Evolutionary conservation across 352 stramenopile species (phyloP).

Genomic region (Phytophthora vignae): DNA sequence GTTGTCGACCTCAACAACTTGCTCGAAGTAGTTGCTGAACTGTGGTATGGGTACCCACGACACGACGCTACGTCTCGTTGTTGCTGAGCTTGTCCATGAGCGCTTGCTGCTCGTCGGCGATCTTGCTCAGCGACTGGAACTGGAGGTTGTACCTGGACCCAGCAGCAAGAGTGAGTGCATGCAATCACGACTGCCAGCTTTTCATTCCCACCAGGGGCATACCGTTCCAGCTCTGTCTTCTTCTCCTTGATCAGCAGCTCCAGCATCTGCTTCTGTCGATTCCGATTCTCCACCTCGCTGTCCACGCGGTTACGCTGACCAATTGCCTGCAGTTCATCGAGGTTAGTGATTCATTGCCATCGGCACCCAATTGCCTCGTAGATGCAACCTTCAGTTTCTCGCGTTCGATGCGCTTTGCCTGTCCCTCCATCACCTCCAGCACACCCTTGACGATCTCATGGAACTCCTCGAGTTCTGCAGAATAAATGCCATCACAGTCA

Average conservation of each 20-base stretch:
- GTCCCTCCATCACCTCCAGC: slow-evolving; percentile 80
- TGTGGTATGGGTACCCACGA: background rate
- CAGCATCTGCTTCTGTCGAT: slow-evolving; percentile 82
- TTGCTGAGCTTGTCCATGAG: slow-evolving; percentile 91
- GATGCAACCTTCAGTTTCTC: slow-evolving; percentile 78
- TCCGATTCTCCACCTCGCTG: slow-evolving; percentile 84
- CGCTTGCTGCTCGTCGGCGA: slow-evolving; percentile 81
- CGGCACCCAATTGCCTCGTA: background rate
- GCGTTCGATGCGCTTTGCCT: slow-evolving; percentile 80
- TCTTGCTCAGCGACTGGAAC: slow-evolving; percentile 79
- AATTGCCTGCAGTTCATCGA: slow-evolving; percentile 59
- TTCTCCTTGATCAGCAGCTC: slow-evolving; percentile 87
- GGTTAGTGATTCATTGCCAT: background rate
- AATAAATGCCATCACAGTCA: slow-evolving; percentile 1
- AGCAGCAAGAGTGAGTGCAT: slow-evolving; percentile 10
- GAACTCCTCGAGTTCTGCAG: slow-evolving; percentile 81
- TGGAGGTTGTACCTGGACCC: slow-evolving; percentile 76
- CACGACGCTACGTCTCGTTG: slow-evolving; percentile 74
- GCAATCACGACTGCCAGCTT: background rate
- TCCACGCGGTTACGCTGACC: slow-evolving; percentile 84
- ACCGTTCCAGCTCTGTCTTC: slow-evolving; percentile 83
- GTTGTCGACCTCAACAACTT: background rate
- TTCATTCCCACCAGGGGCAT: background rate
- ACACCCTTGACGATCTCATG: slow-evolving; percentile 85
- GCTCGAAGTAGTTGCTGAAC: background rate